A percentile compares a stretch with the other conserved stretches of the same genome.
These are phyloP conservation scores for Chrysanthemum seticuspe DNA, from an alignment of 129 eudicot genomes.

Conservation along the genomic window DNA sequence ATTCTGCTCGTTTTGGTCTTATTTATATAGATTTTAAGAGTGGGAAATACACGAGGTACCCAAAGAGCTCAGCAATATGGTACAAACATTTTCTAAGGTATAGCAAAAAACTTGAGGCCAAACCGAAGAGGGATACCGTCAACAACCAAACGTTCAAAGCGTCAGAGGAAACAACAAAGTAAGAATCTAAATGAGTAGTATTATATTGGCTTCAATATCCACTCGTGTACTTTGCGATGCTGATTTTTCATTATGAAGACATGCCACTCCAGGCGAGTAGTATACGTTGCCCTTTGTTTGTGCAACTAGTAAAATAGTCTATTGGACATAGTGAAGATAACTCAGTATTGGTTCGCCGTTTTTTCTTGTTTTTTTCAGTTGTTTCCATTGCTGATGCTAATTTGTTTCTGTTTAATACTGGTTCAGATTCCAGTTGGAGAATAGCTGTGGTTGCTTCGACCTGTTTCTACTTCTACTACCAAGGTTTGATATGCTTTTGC, in stretches of 20 bases:
- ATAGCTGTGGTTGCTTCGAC: constrained; percentile 21
- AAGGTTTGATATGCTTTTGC: constrained; percentile 9
- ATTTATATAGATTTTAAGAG: constrained; percentile 34
- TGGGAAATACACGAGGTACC: constrained; percentile 35
- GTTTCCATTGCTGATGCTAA: neutral
- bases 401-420: neutral
- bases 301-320: neutral
- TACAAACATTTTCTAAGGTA: constrained; percentile 18
- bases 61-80: constrained; percentile 34
- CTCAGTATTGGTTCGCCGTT: neutral
- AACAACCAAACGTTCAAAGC: neutral
- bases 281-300: neutral
- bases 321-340: neutral
- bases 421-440: constrained; percentile 16
- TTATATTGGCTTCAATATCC: neutral
- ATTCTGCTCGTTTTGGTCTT: constrained; percentile 43
- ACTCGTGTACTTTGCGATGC: neutral
- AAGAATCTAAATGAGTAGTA: neutral
- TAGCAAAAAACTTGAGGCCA: neutral
- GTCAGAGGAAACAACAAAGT: constrained; percentile 13
- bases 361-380: neutral
- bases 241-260: neutral
- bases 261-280: neutral
- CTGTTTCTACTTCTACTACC: constrained; percentile 19
- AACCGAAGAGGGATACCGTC: neutral